Base-by-base conservation (phyloP, 2,329 filamentous ascomycete species). In the Daldinia sp. region DNA sequence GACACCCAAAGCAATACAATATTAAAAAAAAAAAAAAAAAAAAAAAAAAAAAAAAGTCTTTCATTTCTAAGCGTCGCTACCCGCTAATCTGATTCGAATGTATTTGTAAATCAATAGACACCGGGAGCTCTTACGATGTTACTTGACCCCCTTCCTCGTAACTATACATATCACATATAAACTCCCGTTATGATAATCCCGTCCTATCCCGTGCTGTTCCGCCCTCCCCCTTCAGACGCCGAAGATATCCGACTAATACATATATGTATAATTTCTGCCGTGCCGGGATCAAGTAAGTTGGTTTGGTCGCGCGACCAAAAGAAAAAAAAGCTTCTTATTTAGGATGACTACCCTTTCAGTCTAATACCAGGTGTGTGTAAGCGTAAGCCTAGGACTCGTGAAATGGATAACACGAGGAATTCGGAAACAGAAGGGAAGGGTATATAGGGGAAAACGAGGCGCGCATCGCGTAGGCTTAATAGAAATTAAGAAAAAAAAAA, bases 251-350 rank as follows among this genome's bases (percentile, higher is more conserved):
- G 46, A 10, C 28, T 12, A 13, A 15, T 35, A 35, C 7, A 35
- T 35, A 12, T 39, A 15, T 6, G 2, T 39, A 39, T 39, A 50
- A 33, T 13, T 51, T 4, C 30, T 54, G 18, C 10, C 33, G 5
- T 54, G 51, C 51, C 30, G 35, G 51, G 35, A 23, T 26, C 12
- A 54, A 9, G 33, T 54, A 54, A 54, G 51, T 26, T 26, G 12
- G 1, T 7, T 20, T 7, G 51, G 18, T 26, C 51, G 39, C 20
- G 35, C 35, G 23, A 30, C 26, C 46, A 13, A 13, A 37, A 37
- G 28, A 37, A 23, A 35, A 54, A 13, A 53, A 20, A 33, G n/a
- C 7, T 20, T 20, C 30, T 15, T 23, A 37, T 18, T 54, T 13
- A n/a, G n/a, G 30, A 54, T 37, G 51, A 54, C 39, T 54, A 54